phyloP scores from a whole-genome alignment of 345 rosid genomes.

The Eucalyptus marginata region DNA sequence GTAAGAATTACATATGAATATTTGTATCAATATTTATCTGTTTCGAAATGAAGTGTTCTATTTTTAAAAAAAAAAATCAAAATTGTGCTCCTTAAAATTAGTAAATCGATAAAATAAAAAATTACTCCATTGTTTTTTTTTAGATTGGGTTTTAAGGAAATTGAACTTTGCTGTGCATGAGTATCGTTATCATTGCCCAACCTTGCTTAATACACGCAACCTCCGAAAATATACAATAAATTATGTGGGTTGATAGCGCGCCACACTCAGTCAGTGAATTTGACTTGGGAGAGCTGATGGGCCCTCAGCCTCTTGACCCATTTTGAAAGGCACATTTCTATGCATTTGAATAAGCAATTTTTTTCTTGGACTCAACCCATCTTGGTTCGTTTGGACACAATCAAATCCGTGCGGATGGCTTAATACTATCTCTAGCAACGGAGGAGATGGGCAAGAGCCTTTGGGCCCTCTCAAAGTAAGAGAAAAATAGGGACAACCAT shows the following conservation, averaged over 20 bases:
- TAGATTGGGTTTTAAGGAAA: background rate
- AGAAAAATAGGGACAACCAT: background rate
- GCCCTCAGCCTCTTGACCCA: background rate
- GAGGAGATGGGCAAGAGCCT: background rate
- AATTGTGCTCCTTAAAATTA: too few species aligned
- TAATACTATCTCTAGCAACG: background rate
- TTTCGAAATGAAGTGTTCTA: background rate
- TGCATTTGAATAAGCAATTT: background rate
- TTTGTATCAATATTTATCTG: background rate
- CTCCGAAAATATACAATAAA: background rate
- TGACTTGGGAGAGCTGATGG: too few species aligned
- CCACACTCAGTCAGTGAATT: too few species aligned
- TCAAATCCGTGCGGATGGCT: background rate
- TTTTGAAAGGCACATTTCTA: background rate
- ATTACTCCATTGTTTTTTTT: background rate
- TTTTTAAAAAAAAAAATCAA: too few species aligned
- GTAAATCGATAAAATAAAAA: too few species aligned
- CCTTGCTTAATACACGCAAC: background rate
- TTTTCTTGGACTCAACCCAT: background rate
- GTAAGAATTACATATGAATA: background rate
- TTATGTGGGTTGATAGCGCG: fast-evolving
- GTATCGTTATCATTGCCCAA: background rate
- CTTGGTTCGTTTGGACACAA: fast-evolving
- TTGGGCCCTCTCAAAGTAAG: background rate
- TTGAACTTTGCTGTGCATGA: background rate